Conservation (phyloP, 129 eudicot species). For the Smallanthus sonchifolius region DNA sequence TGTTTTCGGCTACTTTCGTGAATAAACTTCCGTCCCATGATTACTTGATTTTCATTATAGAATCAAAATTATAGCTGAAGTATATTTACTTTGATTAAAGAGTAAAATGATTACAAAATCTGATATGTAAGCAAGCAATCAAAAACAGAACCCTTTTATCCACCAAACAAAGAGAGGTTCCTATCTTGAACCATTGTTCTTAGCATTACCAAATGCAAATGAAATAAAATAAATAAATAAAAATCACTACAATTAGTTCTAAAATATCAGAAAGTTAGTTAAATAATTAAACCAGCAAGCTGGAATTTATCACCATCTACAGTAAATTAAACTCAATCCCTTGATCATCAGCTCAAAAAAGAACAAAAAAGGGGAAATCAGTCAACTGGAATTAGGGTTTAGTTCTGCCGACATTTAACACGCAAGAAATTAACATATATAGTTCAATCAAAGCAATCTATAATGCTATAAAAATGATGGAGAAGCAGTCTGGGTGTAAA, state of each 20-base stretch:
- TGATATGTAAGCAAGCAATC: neutral
- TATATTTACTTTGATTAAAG: neutral
- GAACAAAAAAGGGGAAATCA: neutral
- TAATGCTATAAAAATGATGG: conserved; percentile 4
- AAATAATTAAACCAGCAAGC: neutral
- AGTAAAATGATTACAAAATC: neutral
- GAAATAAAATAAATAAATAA: too few species aligned
- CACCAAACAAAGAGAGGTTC: too few species aligned
- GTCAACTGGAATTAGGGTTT: neutral
- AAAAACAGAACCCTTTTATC: too few species aligned
- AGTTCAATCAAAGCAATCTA: neutral
- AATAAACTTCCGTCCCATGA: neutral
- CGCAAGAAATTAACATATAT: neutral
- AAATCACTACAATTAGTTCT: too few species aligned
- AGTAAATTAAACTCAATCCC: conserved; percentile 15
- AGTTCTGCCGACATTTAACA: neutral
- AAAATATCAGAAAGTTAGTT: too few species aligned
- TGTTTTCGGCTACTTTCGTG: neutral
- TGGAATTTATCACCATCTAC: neutral
- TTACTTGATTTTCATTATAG: neutral
- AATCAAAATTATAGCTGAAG: neutral
- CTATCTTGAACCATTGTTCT: too few species aligned
- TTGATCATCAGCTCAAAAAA: neutral
- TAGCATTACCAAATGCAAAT: too few species aligned
- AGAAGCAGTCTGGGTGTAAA: neutral